Conservation (phyloP, 345 rosid species). For the Conringia planisiliqua region DNA sequence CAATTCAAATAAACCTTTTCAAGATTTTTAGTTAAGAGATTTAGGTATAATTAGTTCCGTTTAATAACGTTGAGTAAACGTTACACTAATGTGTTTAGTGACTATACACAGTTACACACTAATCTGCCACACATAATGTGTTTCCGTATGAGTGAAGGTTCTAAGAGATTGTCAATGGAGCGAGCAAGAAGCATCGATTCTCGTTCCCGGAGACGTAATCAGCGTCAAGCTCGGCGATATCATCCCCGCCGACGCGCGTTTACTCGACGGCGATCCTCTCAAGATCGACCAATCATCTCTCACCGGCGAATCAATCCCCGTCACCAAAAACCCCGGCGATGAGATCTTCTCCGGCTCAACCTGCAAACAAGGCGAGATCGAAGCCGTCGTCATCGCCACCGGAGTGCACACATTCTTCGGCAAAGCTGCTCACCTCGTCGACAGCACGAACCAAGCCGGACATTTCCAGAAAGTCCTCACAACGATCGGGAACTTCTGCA, state of each 20-base stretch:
- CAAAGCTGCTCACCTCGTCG: conserved; percentile 95
- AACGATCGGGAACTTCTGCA: conserved; percentile 91
- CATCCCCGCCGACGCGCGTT: conserved; percentile 93
- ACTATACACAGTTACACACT: background rate
- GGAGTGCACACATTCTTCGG: conserved; percentile 96
- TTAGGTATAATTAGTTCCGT: too few relatives aligned
- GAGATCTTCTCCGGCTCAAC: conserved; percentile 91
- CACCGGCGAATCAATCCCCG: conserved; percentile 91
- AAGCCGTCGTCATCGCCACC: conserved; percentile 87
- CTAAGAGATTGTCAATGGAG: conserved; percentile 84
- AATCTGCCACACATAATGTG: background rate
- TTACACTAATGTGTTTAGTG: too few relatives aligned
- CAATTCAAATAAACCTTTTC: background rate
- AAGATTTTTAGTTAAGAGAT: background rate
- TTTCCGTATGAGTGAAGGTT: conserved; percentile 39
- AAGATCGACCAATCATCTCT: conserved; percentile 94
- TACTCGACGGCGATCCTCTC: conserved; percentile 90
- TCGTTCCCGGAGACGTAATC: conserved; percentile 92
- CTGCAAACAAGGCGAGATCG: conserved; percentile 89
- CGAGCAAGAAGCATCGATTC: conserved; percentile 84
- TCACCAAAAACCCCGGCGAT: conserved; percentile 69
- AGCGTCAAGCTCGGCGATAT: conserved; percentile 86
- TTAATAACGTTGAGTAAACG: too few relatives aligned
- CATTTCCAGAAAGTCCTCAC: conserved; percentile 88
- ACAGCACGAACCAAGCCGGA: conserved; percentile 82